A percentile compares a stretch with the other conserved stretches of the same genome.
These are phyloP conservation scores for Globisporangium iwayamae DNA, from an alignment of 352 stramenopile genomes.

Conservation along the genomic window DNA sequence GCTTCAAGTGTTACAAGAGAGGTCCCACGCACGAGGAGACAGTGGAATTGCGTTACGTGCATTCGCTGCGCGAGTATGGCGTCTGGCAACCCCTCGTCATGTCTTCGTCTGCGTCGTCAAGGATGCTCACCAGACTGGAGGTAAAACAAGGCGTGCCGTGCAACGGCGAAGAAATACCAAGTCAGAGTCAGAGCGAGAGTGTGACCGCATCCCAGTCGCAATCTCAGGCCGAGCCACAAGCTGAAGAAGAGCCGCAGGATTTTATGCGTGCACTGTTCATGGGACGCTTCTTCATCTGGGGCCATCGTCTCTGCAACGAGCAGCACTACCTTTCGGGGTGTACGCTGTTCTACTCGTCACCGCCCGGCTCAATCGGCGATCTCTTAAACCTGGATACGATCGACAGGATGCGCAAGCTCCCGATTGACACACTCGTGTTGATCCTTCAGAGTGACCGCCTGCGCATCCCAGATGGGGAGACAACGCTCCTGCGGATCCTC, in stretches of 20 bases:
- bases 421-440: constrained; percentile 56
- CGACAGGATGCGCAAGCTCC: constrained; percentile 39
- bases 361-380: constrained; percentile 17
- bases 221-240: background rate
- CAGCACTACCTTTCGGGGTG: constrained; percentile 65
- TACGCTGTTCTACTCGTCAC: constrained; percentile 60
- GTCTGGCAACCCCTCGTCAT: constrained; percentile 18
- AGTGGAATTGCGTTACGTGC: constrained; percentile 15
- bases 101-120: constrained; percentile 8
- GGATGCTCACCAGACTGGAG: background rate
- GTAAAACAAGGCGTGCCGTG: background rate
- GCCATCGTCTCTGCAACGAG: constrained; percentile 54
- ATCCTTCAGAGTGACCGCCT: constrained; percentile 61
- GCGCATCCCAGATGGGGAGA: constrained; percentile 51
- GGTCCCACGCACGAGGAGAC: constrained; percentile 14
- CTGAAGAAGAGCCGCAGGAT: constrained; percentile 13
- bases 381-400: constrained; percentile 10
- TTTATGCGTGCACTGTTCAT: constrained; percentile 24
- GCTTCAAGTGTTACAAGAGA: constrained; percentile 7
- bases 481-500: constrained; percentile 37
- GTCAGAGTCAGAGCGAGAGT: constrained; percentile 12
- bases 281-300: constrained; percentile 47
- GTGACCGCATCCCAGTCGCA: constrained; percentile 9
- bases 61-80: constrained; percentile 2
- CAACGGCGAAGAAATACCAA: background rate